A percentile compares a stretch with the other conserved stretches of the same genome.
phyloP scores from a whole-genome alignment of 805 yeast genomes.

The Kluyveromyces starmeri region DNA sequence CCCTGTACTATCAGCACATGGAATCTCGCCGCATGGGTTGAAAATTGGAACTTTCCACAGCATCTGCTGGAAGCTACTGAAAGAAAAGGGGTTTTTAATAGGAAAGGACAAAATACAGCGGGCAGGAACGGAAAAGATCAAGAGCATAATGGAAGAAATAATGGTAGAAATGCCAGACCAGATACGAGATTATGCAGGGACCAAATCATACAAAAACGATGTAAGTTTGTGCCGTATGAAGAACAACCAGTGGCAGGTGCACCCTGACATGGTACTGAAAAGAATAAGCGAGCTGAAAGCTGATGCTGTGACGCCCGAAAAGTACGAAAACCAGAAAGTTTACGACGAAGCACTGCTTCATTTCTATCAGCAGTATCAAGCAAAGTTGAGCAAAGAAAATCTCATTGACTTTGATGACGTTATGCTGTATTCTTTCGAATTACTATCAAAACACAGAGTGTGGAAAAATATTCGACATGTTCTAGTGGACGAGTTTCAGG shows the following conservation, averaged over 20 bases:
- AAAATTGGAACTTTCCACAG: conserved; percentile 88
- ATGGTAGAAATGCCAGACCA: conserved; percentile 31
- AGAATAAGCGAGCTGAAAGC: conserved; percentile 53
- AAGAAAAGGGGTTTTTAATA: conserved; percentile 42
- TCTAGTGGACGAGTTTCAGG: conserved; percentile 91
- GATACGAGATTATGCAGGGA: conserved; percentile 25
- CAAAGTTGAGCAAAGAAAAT: conserved; percentile 32
- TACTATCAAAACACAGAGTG: conserved; percentile 39
- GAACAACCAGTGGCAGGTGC: conserved; percentile 30
- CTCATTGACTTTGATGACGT: conserved; percentile 81
- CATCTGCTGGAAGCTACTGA: conserved; percentile 55
- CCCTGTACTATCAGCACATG: conserved; percentile 26
- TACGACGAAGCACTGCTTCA: conserved; percentile 28
- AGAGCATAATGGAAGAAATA: conserved; percentile 28
- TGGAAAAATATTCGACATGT: conserved; percentile 54
- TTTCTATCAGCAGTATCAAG: conserved; percentile 48
- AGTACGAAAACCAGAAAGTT: conserved; percentile 24
- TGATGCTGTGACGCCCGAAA: conserved; percentile 37
- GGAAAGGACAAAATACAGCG: conserved; percentile 38
- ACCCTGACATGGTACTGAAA: conserved; percentile 33
- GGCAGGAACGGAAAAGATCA: conserved; percentile 60
- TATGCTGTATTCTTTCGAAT: conserved; percentile 42
- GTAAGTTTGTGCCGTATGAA: conserved; percentile 21
- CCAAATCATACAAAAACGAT: conserved; percentile 17
- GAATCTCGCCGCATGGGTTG: conserved; percentile 34